Evolutionary conservation across 768 basidiomycete species (phyloP), one percentile per base, ranked within the genome.

Genomic region (Candolleomyces efflorescens): DNA sequence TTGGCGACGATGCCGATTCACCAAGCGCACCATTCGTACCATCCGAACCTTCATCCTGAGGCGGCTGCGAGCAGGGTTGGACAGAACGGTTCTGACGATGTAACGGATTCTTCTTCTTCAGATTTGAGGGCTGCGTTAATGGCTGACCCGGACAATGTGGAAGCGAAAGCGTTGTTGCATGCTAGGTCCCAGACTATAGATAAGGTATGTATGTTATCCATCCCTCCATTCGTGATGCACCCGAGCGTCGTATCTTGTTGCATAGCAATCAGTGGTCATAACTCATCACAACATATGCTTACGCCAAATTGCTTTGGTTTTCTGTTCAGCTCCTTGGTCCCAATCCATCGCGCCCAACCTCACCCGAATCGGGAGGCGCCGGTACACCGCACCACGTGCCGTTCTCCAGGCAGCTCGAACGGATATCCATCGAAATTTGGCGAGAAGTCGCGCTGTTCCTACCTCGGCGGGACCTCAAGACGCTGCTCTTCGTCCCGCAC

Each of bases 391-490:
- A 24, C n/a, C 48, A 23, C 13, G 13, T 47, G 18, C 51, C 78
- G 9, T 66, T 71, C 36, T 66, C 62, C 32, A 61, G 63, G 26
- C 75, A 74, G 51, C 78, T 75, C 17, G 81, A 81, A 39, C 77
- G 78, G 18, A 82, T 89, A 63, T 87, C 87, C 3, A 74, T 75
- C 5, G 88, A 90, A 70, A 82, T 89, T 53, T 90, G 88, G 88
- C 75, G 83, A 37, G 82, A 88, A 65, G 83, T 90, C 39, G 86
- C 82, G 0, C 70, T 77, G 5, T 84, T 77, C 63, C 77, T 90
- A 5, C 83, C 86, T 0, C 77, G 81, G 18, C 78, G 79, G 10
- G 88, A 90, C 66, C 80, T 89, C 52, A 85, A 82, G 63, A 78
- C 83, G 0, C 72, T 88, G 0, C 73, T 89, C 1, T 78, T 81